Evolutionary conservation across 1,139 yeast genomes (phyloP).

Genomic region (Zhuliangozyma blackwelliae): DNA sequence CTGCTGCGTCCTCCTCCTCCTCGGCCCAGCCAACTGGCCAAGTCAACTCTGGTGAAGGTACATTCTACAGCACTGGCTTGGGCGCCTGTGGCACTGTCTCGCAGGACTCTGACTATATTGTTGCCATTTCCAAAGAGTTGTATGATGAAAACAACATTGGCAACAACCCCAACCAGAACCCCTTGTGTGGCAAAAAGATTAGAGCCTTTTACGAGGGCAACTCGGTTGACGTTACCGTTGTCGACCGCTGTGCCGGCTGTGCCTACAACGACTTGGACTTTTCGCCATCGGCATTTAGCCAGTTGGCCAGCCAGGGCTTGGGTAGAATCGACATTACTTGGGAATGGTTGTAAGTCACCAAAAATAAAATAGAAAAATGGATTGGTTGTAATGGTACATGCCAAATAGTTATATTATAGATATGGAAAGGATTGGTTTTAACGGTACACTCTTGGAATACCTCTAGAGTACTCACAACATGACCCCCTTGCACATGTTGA

Average conservation of each 20-base stretch:
- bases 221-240: slow-evolving; percentile 41
- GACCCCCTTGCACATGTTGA: too few relatives aligned
- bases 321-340: slow-evolving; percentile 44
- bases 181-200: slow-evolving; percentile 41
- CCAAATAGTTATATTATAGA: too few relatives aligned
- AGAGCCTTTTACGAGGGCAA: slow-evolving; percentile 36
- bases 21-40: slow-evolving; percentile 9
- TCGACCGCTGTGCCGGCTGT: slow-evolving; percentile 42
- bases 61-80: slow-evolving; percentile 53
- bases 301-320: slow-evolving; percentile 33
- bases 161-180: slow-evolving; percentile 39
- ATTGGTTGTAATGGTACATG: too few relatives aligned
- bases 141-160: slow-evolving; percentile 27
- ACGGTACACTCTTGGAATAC: too few relatives aligned
- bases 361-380: too few relatives aligned
- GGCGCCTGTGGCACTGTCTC: slow-evolving; percentile 59
- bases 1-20: slow-evolving; percentile 20
- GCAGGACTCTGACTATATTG: slow-evolving; percentile 46
- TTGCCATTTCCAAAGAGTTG: slow-evolving; percentile 36
- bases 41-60: slow-evolving; percentile 47
- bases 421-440: too few relatives aligned
- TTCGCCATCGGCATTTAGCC: slow-evolving; percentile 40
- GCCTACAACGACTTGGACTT: slow-evolving; percentile 36
- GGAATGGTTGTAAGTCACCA: slow-evolving; percentile 24
- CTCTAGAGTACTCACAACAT: too few relatives aligned